Evolutionary conservation across 179 eudicot genomes (phyloP).

Genomic region (Dionaea muscipula): DNA sequence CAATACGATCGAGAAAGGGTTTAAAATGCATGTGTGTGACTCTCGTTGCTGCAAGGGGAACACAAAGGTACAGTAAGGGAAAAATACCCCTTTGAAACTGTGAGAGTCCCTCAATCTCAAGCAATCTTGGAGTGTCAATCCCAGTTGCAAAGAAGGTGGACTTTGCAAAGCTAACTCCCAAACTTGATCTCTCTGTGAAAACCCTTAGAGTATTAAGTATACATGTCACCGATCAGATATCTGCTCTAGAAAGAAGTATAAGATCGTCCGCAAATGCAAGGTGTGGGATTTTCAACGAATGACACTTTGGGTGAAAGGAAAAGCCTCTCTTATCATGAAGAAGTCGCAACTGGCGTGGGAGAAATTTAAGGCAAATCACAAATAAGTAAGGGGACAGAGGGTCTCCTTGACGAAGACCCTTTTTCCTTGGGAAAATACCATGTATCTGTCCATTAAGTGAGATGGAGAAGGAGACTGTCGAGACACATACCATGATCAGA

Average conservation of each 20-base stretch:
- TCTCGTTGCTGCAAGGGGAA: too few relatives aligned
- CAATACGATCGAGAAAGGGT: too few relatives aligned
- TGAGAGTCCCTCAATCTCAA: too few relatives aligned
- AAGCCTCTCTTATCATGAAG: neutral
- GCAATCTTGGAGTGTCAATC: too few relatives aligned
- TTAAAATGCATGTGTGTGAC: too few relatives aligned
- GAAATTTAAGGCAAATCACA: neutral
- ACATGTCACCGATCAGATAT: too few relatives aligned
- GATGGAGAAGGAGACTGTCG: neutral
- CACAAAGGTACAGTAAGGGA: too few relatives aligned
- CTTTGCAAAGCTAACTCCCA: too few relatives aligned
- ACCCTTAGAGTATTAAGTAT: too few relatives aligned
- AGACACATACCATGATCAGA: neutral
- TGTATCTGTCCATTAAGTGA: neutral
- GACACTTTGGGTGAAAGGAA: neutral
- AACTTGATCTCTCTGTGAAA: too few relatives aligned
- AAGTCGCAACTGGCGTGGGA: neutral
- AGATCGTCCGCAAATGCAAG: neutral
- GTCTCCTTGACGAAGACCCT: neutral
- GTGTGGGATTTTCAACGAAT: neutral
- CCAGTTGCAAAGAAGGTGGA: too few relatives aligned
- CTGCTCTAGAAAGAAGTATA: neutral
- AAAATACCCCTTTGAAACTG: too few relatives aligned
- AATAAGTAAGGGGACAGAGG: neutral
- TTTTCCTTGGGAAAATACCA: neutral